Evolutionary conservation across 371 early-diverging fungal species (phyloP), one percentile per base, ranked within the genome.

Genomic region (Entomophthora muscae): DNA sequence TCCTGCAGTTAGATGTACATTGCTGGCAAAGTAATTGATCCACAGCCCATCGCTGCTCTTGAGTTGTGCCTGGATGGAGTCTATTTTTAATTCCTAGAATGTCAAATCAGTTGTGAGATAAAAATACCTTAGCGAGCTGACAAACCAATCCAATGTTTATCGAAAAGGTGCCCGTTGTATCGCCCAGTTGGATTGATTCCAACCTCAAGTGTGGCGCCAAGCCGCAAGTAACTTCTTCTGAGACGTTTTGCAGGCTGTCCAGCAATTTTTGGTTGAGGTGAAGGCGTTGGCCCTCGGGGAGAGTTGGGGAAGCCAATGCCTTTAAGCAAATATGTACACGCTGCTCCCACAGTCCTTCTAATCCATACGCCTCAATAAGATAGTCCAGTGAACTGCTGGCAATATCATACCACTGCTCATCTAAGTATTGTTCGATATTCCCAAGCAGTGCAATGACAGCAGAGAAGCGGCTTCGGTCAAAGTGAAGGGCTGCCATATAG

Each of bases 401-500:
- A 1, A 57, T 13, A 2, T 61, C 12, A 10, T 12, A n/a, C 61
- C 61, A 61, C 26, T 32, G 30, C 26, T 61, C 61, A 5, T 61
- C n/a, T 2, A 61, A 22, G 27, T 61, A 61, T 7, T 3, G 10
- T 3, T 61, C 21, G 12, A 31, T 21, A 3, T 23, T 17, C 31
- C 13, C 22, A 7, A 32, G 33, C 42, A 51, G 10, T 24, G n/a
- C 42, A 23, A 22, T 28, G n/a, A 51, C 42, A 7, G 30, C 22
- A 23, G 31, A 32, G n/a, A 13, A 61, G 17, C 61, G 31, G 12
- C 42, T 24, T 22, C 61, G 61, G 13, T 2, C 21, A 24, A 22
- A 23, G 24, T 61, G 61, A 23, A 61, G 26, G 26, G 33, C 42
- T 12, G 61, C 61, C 31, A 61, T n/a, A 32, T 7, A n/a, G n/a